These are phyloP conservation scores for Dovyalis caffra DNA, from an alignment of 345 rosid species.

Conservation along the genomic window DNA sequence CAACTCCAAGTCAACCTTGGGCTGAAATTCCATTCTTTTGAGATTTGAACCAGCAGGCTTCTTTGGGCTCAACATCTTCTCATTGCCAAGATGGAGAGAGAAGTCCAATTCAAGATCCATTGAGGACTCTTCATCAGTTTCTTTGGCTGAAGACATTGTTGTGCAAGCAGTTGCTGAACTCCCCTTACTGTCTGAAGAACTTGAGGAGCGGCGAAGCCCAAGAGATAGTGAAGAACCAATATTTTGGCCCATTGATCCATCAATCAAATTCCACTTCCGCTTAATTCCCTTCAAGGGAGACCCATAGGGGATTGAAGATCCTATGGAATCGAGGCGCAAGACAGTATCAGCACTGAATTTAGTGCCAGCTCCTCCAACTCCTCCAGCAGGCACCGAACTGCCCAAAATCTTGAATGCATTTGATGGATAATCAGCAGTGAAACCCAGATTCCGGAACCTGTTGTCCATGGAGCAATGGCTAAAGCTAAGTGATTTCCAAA, in stretches of 20 bases:
- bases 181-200: conserved; percentile 92
- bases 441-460: conserved; percentile 44
- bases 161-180: conserved; percentile 79
- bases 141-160: conserved; percentile 71
- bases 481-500: conserved; percentile 35
- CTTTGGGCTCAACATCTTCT: conserved; percentile 40
- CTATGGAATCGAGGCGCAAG: conserved; percentile 72
- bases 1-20: conserved; percentile 69
- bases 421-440: conserved; percentile 46
- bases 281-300: conserved; percentile 56
- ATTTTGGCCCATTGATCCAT: conserved; percentile 38
- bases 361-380: conserved; percentile 32
- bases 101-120: conserved; percentile 85
- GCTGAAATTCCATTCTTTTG: conserved; percentile 37
- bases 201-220: conserved; percentile 63
- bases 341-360: conserved; percentile 50
- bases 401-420: conserved; percentile 56
- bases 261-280: conserved; percentile 68
- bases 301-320: conserved; percentile 40
- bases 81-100: conserved; percentile 76
- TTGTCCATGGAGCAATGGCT: conserved; percentile 54
- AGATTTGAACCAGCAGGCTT: conserved; percentile 34
- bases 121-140: conserved; percentile 80
- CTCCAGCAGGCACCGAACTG: conserved; percentile 35
- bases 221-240: conserved; percentile 68